phyloP scores from a whole-genome alignment of 306 rosid genomes.

The Herpetospermum pedunculosum region DNA sequence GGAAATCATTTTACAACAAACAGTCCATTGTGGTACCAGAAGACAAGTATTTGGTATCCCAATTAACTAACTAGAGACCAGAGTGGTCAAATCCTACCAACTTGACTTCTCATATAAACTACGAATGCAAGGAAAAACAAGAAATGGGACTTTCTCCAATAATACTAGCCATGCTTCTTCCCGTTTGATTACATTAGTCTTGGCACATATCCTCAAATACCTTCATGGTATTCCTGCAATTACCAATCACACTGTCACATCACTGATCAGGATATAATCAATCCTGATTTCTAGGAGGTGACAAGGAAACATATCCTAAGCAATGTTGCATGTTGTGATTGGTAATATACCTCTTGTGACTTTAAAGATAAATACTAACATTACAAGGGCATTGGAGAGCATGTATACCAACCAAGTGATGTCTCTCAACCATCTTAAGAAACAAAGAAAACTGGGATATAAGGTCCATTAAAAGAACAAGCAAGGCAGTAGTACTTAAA shows the following conservation, averaged over 20 bases:
- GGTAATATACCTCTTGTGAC: conserved; percentile 6
- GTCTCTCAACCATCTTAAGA: not conserved
- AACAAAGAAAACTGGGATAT: not conserved
- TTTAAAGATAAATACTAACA: conserved; percentile 5
- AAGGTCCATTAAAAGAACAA: not conserved
- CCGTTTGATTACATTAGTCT: conserved; percentile 19
- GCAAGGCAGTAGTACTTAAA: not conserved
- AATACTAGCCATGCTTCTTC: conserved; percentile 19
- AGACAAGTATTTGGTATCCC: not conserved
- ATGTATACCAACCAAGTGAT: conserved; percentile 4
- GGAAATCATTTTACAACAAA: not conserved
- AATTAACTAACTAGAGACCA: conserved; percentile 5
- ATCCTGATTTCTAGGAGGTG: conserved; percentile 20
- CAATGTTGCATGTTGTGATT: conserved; percentile 25
- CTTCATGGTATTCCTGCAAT: conserved; percentile 25
- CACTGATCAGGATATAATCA: conserved; percentile 13
- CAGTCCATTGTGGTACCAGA: not conserved
- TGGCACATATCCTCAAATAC: conserved; percentile 19
- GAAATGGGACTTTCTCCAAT: conserved; percentile 15
- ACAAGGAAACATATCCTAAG: conserved; percentile 12
- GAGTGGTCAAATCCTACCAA: conserved; percentile 6
- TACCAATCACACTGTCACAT: conserved; percentile 28
- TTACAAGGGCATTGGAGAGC: conserved; percentile 7
- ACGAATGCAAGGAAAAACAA: not conserved
- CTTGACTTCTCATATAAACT: conserved; percentile 4